phyloP scores from a whole-genome alignment of 1,284 basidiomycete species.

The Cryptococcus amylolentus region DNA sequence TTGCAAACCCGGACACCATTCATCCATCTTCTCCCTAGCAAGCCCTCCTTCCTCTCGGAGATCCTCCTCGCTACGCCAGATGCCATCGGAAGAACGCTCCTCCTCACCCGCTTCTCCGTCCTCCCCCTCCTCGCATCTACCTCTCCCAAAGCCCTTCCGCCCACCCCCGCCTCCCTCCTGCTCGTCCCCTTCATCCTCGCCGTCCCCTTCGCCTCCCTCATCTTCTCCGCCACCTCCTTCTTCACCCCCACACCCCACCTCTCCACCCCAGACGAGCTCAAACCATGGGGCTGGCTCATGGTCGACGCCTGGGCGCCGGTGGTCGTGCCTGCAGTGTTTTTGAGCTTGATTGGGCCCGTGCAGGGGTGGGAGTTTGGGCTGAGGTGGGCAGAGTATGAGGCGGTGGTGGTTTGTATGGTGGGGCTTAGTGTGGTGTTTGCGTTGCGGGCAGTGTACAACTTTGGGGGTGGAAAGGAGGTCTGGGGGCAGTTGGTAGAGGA shows the following conservation, averaged over 20 bases:
- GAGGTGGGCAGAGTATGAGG: constrained; percentile 28
- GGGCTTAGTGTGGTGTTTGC: constrained; percentile 28
- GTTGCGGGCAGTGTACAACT: constrained; percentile 35
- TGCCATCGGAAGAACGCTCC: constrained; percentile 46
- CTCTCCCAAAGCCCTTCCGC: constrained; percentile 20
- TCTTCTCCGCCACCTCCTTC: constrained; percentile 40
- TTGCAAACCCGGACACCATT: constrained; percentile 43
- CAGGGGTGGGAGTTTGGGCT: constrained; percentile 35
- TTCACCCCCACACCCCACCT: constrained; percentile 35
- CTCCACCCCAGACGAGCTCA: constrained; percentile 40
- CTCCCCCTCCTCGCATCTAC: constrained; percentile 31
- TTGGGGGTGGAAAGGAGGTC: constrained; percentile 24
- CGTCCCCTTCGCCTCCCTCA: constrained; percentile 42
- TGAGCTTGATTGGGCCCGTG: constrained; percentile 38
- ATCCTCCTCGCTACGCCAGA: constrained; percentile 39
- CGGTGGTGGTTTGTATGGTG: constrained; percentile 30
- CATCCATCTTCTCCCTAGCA: constrained; percentile 27
- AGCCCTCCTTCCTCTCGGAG: constrained; percentile 34
- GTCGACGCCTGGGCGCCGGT: constrained; percentile 45
- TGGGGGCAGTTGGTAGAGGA: constrained; percentile 1
- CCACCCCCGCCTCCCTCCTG: constrained; percentile 39
- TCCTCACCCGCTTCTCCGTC: constrained; percentile 45
- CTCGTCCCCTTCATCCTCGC: constrained; percentile 46
- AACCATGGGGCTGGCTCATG: constrained; percentile 41
- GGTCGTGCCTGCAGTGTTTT: constrained; percentile 36